Evolutionary conservation across 192 early-diverging fungal species (phyloP).

Genomic region (Polychytrium aggregatum): DNA sequence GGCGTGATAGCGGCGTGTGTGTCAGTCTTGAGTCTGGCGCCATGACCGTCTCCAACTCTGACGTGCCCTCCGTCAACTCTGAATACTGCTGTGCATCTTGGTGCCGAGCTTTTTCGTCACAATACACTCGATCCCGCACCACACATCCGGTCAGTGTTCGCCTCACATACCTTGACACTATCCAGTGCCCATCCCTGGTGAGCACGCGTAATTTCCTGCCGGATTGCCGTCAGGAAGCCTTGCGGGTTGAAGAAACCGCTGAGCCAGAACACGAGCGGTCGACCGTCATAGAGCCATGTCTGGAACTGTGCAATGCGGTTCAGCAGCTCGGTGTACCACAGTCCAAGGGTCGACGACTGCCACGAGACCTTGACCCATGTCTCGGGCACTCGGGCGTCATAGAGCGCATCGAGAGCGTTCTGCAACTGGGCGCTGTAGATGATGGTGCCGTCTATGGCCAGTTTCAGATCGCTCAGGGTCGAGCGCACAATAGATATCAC

Average conservation of each 20-base stretch:
- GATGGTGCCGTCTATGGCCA: slow-evolving; percentile 57
- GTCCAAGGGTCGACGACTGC: slow-evolving; percentile 40
- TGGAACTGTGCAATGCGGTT: slow-evolving; percentile 42
- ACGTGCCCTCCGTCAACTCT: no score
- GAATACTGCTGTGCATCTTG: not conserved
- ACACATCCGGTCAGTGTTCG: no score
- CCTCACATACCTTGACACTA: slow-evolving; percentile 44
- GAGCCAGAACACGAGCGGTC: slow-evolving; percentile 54
- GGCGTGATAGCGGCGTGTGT: not conserved
- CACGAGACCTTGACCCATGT: slow-evolving; percentile 51
- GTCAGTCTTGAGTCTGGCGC: no score
- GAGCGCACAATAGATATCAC: slow-evolving; percentile 40
- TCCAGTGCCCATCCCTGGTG: slow-evolving; percentile 55
- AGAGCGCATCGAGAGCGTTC: slow-evolving; percentile 50
- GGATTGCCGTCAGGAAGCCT: slow-evolving; percentile 55
- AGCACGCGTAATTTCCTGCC: slow-evolving; percentile 50
- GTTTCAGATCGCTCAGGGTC: slow-evolving; percentile 45
- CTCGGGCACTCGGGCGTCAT: slow-evolving; percentile 46
- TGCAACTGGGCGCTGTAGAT: slow-evolving; percentile 44
- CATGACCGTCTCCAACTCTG: no score
- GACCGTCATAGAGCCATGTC: slow-evolving; percentile 48
- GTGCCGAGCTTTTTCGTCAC: not conserved
- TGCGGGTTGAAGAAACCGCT: slow-evolving; percentile 57
- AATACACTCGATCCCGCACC: not conserved
- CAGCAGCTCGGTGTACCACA: slow-evolving; percentile 50